A percentile compares a stretch with the other conserved stretches of the same genome.
Conservation (phyloP, 108 stramenopile species). For the Seminavis robusta region DNA sequence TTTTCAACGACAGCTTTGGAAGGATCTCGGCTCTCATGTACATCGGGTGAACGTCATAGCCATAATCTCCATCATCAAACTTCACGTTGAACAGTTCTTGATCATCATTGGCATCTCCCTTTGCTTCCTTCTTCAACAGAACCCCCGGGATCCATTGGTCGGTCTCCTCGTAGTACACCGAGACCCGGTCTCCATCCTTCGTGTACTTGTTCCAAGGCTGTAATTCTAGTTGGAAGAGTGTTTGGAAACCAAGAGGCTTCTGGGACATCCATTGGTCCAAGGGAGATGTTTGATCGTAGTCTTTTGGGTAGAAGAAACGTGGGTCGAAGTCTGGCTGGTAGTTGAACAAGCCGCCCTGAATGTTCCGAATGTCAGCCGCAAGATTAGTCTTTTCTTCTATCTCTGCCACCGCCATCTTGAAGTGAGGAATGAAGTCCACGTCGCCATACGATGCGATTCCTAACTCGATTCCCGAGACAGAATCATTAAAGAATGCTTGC, state of each 20-base stretch:
- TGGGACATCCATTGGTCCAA: slow-evolving; percentile 48
- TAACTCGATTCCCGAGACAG: slow-evolving; percentile 19
- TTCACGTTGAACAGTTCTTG: too few relatives aligned
- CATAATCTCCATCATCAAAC: neutral
- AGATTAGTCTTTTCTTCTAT: slow-evolving; percentile 21
- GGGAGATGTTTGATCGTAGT: slow-evolving; percentile 41
- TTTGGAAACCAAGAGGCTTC: slow-evolving; percentile 42
- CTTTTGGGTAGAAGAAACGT: slow-evolving; percentile 15
- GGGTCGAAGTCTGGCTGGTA: slow-evolving; percentile 2
- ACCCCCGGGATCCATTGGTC: neutral
- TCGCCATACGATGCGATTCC: slow-evolving; percentile 11
- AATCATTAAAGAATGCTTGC: slow-evolving; percentile 17
- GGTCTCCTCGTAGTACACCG: too few relatives aligned
- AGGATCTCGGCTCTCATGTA: too few relatives aligned
- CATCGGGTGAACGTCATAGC: too few relatives aligned
- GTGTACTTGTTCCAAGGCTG: too few relatives aligned
- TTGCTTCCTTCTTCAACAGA: neutral
- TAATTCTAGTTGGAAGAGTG: slow-evolving; percentile 34
- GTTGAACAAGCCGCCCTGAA: slow-evolving; percentile 14
- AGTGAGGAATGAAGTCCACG: slow-evolving; percentile 10
- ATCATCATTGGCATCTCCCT: too few relatives aligned
- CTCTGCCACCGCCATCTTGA: slow-evolving; percentile 1
- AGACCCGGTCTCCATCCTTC: too few relatives aligned
- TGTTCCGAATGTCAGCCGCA: slow-evolving; percentile 14
- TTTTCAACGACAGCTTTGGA: neutral